Percentiles rank a stretch among this genome's conserved stretches.
phyloP scores from a whole-genome alignment of 805 yeast genomes.

The Wickerhamiella occidentalis region DNA sequence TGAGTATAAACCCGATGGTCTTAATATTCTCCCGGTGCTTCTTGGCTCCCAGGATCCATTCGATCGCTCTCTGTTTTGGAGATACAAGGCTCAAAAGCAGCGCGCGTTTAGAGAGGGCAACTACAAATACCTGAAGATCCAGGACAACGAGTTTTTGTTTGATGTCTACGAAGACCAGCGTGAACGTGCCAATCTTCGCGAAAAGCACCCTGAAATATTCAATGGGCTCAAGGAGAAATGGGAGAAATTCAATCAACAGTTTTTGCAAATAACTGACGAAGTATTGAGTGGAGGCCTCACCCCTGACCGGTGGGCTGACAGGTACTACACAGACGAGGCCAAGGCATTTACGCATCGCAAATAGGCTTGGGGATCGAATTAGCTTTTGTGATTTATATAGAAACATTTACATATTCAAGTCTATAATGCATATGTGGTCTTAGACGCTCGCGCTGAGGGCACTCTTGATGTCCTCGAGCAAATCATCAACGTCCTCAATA shows the following conservation, averaged over 20 bases:
- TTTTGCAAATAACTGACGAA: conserved; percentile 1
- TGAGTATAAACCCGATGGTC: conserved; percentile 41
- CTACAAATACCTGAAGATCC: conserved; percentile 19
- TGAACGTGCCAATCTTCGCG: conserved; percentile 37
- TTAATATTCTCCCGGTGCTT: conserved; percentile 26
- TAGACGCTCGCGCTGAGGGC: conserved; percentile 36
- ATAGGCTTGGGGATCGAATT: too few relatives aligned
- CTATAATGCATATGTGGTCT: too few relatives aligned
- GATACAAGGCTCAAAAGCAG: conserved; percentile 19
- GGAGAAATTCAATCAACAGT: conserved; percentile 28
- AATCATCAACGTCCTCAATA: conserved; percentile 70
- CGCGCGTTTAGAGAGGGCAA: conserved; percentile 19
- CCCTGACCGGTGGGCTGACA: conserved; percentile 10
- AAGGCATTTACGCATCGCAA: not conserved
- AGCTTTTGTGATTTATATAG: too few relatives aligned
- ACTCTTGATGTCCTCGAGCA: conserved; percentile 55
- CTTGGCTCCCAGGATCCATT: conserved; percentile 22
- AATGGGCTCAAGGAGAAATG: conserved; percentile 36
- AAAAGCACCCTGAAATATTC: conserved; percentile 29
- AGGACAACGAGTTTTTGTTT: conserved; percentile 21
- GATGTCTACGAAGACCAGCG: conserved; percentile 36
- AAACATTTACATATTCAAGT: not conserved
- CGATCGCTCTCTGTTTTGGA: conserved; percentile 20
- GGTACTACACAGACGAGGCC: conserved; percentile 3
- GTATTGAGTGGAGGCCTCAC: not conserved